Evolutionary conservation across 257 asterid genomes (phyloP), one percentile per base, ranked within the genome.

Genomic region (Solanum arcanum): DNA sequence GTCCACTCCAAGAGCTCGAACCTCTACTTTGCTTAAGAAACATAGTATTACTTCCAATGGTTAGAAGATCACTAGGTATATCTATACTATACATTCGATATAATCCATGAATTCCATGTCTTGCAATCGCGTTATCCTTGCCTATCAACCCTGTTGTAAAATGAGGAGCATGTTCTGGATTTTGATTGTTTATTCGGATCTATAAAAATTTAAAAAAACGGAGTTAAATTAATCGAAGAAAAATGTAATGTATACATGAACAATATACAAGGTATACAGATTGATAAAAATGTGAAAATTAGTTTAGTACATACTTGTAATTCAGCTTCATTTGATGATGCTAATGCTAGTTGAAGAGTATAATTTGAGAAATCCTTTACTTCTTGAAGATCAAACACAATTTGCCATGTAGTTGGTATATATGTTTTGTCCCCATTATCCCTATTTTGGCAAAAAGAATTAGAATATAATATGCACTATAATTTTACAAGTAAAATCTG

Each of bases 321-420:
- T 18, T 86, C 89, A 73, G 96, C 97, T 70, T 12, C 81, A 42
- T 80, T 90, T 16, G 93, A 91, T 4, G 98, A 93, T 85, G 98
- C 98, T 10, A 95, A 83, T 5, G 98, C 96, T 75, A 95, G 39
- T 72, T 90, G 98, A 41, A 95, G 95, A 14, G 98, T 95, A 88
- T 92, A 95, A 49, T 90, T 92, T 88, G 75, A 91, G 1, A 25
- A 62, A 39, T 46, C 56, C 37, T 74, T 46, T 12, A 92, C 89
- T 8, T n/a, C 73, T 18, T 44, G 35, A 15, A 92, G 91, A 64
- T 91, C 87, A 69, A 95, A 95, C 31, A 84, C 37, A 74, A 95
- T 90, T 88, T 91, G 85, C 98, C 98, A 95, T 74, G 96, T 95
- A 76, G 96, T 87, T 86, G 94, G 86, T 86, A 7, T 25, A n/a